Base-by-base conservation (phyloP, 2,329 filamentous ascomycete species). In the Sporothrix luriei region DNA sequence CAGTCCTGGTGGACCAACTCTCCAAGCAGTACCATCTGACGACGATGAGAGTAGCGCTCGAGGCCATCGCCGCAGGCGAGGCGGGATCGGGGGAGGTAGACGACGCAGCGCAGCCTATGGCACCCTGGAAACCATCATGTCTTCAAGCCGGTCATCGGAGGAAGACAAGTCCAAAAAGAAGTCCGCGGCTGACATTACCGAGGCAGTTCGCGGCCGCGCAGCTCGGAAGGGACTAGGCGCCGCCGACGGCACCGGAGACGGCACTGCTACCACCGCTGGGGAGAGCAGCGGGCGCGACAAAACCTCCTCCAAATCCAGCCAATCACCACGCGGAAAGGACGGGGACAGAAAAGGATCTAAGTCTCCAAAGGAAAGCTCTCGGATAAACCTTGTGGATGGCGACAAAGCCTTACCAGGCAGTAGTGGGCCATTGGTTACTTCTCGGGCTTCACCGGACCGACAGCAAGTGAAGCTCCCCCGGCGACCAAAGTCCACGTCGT, bases 121-220 rank as follows among this genome's bases (percentile, higher is more conserved):
- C 3, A 89, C 87, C 0, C 77, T 90, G 4, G 87, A 90, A 74
- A 90, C 87, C 0, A 90, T 90, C 75, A 89, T 89, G 82, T 89
- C 86, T 29, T 88, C 86, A 0, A 89, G 87, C 71, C 83, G 87
- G 33, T 89, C 87, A 1, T 89, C 87, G 0, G 87, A 89, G 72
- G 87, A 88, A 48, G 87, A 88, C 54, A 84, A 83, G 73, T 80
- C 83, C n/a, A 86, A 83, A 73, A 88, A 87, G 77, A 88, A 85
- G 75, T 82, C 86, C 0, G 87, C 87, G 0, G 80, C 83, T 1
- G 85, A 87, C 69, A 79, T 89, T 33, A 83, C 84, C 0, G 84
- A 84, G 7, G 83, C 85, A 68, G 82, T 87, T 48, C 84, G 83
- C 52, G 85, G 83, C 33, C 82, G 85, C 67, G 79, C 81, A 6